Conservation (phyloP, 2,329 filamentous ascomycete species). For the Westerdykella aurantiaca region DNA sequence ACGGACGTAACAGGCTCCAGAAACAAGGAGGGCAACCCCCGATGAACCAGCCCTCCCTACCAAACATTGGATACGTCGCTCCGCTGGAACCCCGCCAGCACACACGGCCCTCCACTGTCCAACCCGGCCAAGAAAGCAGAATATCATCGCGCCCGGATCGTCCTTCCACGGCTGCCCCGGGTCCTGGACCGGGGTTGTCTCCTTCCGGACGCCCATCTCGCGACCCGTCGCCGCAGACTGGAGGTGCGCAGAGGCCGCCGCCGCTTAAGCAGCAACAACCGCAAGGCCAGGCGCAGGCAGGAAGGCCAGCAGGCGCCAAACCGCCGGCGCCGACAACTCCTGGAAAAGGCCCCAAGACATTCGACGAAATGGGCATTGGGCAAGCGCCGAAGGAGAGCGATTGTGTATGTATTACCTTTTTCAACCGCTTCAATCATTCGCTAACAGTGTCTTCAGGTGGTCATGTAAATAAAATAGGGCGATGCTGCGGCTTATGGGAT, state of each 20-base stretch:
- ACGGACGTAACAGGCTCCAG: slow-evolving; percentile 42
- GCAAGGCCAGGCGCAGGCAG: slow-evolving; percentile 14
- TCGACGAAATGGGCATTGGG: slow-evolving; percentile 97
- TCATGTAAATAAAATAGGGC: slow-evolving; percentile 18
- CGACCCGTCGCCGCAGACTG: slow-evolving; percentile 6
- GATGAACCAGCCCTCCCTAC: slow-evolving; percentile 29
- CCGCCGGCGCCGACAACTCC: slow-evolving; percentile 35
- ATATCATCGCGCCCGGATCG: slow-evolving; percentile 20
- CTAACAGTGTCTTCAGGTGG: slow-evolving; percentile 12
- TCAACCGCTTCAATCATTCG: not conserved
- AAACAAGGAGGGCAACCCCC: slow-evolving; percentile 29
- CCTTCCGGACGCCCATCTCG: slow-evolving; percentile 26
- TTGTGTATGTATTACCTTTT: slow-evolving; percentile 59
- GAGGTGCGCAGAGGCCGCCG: not conserved
- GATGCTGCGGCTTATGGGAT: not conserved
- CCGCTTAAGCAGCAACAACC: not conserved
- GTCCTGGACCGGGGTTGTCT: slow-evolving; percentile 17
- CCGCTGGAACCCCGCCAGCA: slow-evolving; percentile 34
- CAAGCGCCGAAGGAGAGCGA: slow-evolving; percentile 77
- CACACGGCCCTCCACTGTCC: slow-evolving; percentile 30
- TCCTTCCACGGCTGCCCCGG: slow-evolving; percentile 18
- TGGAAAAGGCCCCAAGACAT: slow-evolving; percentile 82
- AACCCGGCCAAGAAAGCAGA: slow-evolving; percentile 31
- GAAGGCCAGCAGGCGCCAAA: slow-evolving; percentile 21
- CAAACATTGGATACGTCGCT: slow-evolving; percentile 36